phyloP scores from a whole-genome alignment of 2,329 filamentous ascomycete species.

The Claviceps quebecensis region DNA sequence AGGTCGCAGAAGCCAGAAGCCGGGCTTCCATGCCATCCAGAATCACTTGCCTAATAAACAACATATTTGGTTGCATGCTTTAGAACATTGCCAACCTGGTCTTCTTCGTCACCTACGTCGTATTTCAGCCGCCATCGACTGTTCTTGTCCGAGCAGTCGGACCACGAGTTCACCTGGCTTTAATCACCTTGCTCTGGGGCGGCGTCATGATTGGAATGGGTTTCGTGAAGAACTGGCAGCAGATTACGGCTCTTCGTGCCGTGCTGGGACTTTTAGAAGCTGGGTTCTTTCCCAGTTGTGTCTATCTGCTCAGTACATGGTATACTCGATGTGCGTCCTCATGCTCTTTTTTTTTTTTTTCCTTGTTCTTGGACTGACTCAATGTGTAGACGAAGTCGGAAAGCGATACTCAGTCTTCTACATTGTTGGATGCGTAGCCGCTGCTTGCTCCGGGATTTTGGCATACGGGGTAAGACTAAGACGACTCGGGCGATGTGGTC shows the following conservation, averaged over 20 bases:
- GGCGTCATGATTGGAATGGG: conserved; percentile 51
- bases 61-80: neutral
- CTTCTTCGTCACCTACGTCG: conserved; percentile 60
- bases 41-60: neutral
- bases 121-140: conserved; percentile 60
- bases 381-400: conserved; percentile 44
- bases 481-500: too few species aligned
- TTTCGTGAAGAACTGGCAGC: conserved; percentile 38
- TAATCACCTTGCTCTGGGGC: conserved; percentile 46
- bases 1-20: too few species aligned
- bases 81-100: conserved; percentile 54
- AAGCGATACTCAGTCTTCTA: conserved; percentile 58
- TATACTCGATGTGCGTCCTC: conserved; percentile 47
- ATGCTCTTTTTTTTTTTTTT: conserved; percentile 35
- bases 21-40: too few species aligned
- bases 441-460: conserved; percentile 53
- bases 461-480: conserved; percentile 42
- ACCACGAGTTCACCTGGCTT: conserved; percentile 39
- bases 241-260: conserved; percentile 40
- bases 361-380: conserved; percentile 26
- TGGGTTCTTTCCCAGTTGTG: conserved; percentile 58
- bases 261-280: conserved; percentile 52
- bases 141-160: conserved; percentile 54
- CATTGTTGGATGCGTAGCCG: conserved; percentile 51
- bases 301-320: conserved; percentile 63